Conservation (phyloP, 129 eudicot genomes). For the Flaveria sonorensis region DNA sequence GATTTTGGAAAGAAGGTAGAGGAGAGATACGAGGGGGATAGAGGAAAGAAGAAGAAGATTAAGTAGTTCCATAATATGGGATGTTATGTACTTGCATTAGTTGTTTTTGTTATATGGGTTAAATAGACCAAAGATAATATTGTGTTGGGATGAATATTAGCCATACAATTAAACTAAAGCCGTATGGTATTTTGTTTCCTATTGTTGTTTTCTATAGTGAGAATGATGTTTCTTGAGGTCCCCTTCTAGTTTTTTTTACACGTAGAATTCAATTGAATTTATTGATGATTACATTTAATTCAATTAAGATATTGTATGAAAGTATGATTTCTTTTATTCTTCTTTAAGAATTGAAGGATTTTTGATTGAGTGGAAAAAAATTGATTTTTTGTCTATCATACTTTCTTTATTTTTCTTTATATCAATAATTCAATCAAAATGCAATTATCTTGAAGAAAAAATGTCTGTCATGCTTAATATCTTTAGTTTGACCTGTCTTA, state of each 20-base stretch:
- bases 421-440: not conserved
- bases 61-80: not conserved
- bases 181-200: no score
- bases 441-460: not conserved
- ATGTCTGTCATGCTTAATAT: not conserved
- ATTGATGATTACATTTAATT: not conserved
- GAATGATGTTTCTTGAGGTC: no score
- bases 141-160: no score
- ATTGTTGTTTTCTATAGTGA: no score
- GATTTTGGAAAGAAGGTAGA: constrained; percentile 31
- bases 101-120: no score
- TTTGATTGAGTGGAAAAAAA: not conserved
- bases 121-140: no score
- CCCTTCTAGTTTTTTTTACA: no score
- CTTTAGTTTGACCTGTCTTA: constrained; percentile 12
- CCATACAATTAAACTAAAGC: no score
- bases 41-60: constrained; percentile 1
- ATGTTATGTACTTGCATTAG: no score
- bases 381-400: no score
- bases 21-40: constrained; percentile 12
- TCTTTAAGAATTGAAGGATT: constrained; percentile 4
- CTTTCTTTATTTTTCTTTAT: no score
- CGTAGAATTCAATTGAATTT: not conserved
- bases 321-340: not conserved
- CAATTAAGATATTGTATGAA: not conserved